Evolutionary conservation across 495 filamentous ascomycete species (phyloP).

Genomic region (Hyphodiscus hymeniophilus): DNA sequence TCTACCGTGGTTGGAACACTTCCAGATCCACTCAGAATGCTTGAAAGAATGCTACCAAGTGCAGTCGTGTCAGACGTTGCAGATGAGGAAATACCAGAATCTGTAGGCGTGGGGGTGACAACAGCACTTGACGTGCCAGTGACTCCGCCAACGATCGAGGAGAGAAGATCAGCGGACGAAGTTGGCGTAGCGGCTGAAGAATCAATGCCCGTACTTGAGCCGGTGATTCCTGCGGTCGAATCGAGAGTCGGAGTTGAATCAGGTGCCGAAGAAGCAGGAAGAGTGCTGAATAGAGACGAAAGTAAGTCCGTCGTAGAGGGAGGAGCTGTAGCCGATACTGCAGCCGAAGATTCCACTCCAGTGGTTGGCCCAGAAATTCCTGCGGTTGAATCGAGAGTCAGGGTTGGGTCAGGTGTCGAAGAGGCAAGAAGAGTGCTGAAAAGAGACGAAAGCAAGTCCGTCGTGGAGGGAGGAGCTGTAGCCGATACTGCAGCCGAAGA

Average conservation of each 20-base stretch:
- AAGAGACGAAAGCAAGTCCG: background rate
- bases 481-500: background rate
- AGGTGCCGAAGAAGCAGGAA: background rate
- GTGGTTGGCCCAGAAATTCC: no score
- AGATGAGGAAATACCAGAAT: conserved; percentile 3
- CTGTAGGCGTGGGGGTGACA: conserved; percentile 4
- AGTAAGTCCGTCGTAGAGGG: background rate
- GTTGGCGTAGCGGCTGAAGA: no score
- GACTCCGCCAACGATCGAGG: background rate
- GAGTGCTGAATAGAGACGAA: background rate
- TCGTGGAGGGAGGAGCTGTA: background rate
- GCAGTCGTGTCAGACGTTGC: conserved; percentile 8
- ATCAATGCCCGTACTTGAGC: no score
- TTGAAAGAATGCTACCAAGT: conserved; percentile 17
- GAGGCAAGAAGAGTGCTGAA: no score
- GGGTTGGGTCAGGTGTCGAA: no score
- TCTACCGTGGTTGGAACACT: background rate
- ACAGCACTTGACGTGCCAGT: background rate
- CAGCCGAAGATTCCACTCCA: background rate
- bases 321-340: background rate
- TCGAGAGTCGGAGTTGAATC: no score
- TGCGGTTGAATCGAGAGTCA: no score
- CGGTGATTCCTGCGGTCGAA: background rate
- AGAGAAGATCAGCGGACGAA: background rate
- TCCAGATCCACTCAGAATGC: conserved; percentile 1